These are phyloP conservation scores for Xylariaceae sp. DNA, from an alignment of 2,329 filamentous ascomycete genomes.

Conservation along the genomic window DNA sequence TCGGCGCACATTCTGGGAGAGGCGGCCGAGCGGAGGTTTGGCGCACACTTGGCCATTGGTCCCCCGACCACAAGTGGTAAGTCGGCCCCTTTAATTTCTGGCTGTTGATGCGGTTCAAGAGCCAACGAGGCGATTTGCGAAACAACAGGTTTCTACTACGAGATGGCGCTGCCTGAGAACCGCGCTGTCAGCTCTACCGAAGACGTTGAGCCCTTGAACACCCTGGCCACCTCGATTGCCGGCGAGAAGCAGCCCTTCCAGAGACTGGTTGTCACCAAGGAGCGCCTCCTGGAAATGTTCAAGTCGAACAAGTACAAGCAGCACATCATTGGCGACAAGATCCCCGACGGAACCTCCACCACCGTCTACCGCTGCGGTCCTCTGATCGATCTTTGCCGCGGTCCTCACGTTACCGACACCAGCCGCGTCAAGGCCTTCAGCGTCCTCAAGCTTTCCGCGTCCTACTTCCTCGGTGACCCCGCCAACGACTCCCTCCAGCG, in stretches of 20 bases:
- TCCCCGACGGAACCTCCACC: slow-evolving; percentile 80
- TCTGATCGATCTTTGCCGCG: slow-evolving; percentile 90
- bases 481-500: slow-evolving; percentile 93
- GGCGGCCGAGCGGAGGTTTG: slow-evolving; percentile 83
- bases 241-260: slow-evolving; percentile 20
- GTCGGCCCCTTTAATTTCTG: not conserved
- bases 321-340: slow-evolving; percentile 92
- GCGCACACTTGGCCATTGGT: slow-evolving; percentile 88
- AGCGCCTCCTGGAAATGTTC: slow-evolving; percentile 47
- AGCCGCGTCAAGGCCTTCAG: slow-evolving; percentile 92
- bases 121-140: not conserved
- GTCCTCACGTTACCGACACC: slow-evolving; percentile 90
- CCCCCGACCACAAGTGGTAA: slow-evolving; percentile 78
- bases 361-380: slow-evolving; percentile 94
- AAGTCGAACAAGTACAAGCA: slow-evolving; percentile 93
- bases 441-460: slow-evolving; percentile 70
- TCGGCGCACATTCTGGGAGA: slow-evolving; percentile 95
- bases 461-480: slow-evolving; percentile 92
- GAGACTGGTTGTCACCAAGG: slow-evolving; percentile 15
- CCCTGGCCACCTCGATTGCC: slow-evolving; percentile 11
- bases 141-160: slow-evolving; percentile 72
- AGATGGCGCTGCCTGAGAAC: slow-evolving; percentile 68
- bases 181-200: slow-evolving; percentile 16
- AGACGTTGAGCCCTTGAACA: slow-evolving; percentile 13
- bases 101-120: not conserved